phyloP scores from a whole-genome alignment of 2,329 filamentous ascomycete species.

The Cytospora mali region DNA sequence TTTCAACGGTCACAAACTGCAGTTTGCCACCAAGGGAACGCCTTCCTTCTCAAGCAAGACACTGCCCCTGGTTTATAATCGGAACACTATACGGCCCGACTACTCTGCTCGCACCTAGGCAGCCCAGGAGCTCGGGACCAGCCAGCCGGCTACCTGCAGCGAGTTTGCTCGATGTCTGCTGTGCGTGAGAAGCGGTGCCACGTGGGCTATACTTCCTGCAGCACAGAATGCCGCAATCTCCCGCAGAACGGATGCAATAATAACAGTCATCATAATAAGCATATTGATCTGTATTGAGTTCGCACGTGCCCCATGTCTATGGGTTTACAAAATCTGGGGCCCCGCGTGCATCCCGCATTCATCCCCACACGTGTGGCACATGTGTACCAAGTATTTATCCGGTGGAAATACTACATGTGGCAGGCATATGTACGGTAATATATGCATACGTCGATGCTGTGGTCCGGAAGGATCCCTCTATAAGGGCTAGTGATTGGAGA shows the following conservation, averaged over 20 bases:
- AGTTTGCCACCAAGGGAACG: not conserved
- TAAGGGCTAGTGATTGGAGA: not conserved
- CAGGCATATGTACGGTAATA: too few species aligned
- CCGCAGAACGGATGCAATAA: not conserved
- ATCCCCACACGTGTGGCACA: not conserved
- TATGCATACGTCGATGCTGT: not conserved
- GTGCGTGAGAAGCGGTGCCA: not conserved
- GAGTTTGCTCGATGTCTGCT: not conserved
- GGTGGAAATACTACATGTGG: not conserved
- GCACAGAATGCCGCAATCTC: not conserved
- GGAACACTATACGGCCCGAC: too few species aligned
- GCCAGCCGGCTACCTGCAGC: not conserved
- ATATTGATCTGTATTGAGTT: not conserved
- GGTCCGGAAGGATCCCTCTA: not conserved
- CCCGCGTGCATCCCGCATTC: not conserved
- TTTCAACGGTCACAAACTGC: not conserved
- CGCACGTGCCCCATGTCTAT: not conserved
- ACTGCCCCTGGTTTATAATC: too few species aligned
- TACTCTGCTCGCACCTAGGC: too few species aligned
- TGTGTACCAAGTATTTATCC: too few species aligned
- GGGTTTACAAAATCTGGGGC: not conserved
- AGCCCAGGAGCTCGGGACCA: too few species aligned
- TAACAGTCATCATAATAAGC: not conserved
- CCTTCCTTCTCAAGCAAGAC: too few species aligned
- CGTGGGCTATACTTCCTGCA: not conserved